Evolutionary conservation across 73 alveolate species (phyloP).

Genomic region (Tetrahymena elliotti): DNA sequence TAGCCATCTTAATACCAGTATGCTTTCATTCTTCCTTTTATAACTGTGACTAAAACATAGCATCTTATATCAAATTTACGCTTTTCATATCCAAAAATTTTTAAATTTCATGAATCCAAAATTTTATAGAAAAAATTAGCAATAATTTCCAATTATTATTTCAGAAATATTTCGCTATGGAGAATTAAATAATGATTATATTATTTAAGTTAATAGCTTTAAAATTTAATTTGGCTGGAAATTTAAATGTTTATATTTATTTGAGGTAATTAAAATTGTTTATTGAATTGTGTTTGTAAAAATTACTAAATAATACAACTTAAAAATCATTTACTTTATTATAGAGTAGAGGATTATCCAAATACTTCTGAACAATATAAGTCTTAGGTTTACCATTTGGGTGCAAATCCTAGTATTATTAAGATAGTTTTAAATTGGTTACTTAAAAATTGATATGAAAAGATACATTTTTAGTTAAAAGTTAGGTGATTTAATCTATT

Average conservation of each 20-base stretch:
- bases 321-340: not conserved
- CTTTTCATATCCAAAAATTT: not conserved
- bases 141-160: too few relatives aligned
- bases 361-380: conserved; percentile 58
- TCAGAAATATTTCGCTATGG: too few relatives aligned
- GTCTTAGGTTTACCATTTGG: conserved; percentile 25
- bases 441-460: too few relatives aligned
- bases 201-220: too few relatives aligned
- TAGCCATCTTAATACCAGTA: conserved; percentile 83
- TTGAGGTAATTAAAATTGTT: too few relatives aligned
- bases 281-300: too few relatives aligned
- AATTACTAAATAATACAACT: too few relatives aligned
- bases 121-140: too few relatives aligned
- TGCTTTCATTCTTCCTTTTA: conserved; percentile 62
- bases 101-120: not conserved
- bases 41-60: conserved; percentile 56
- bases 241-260: too few relatives aligned
- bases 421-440: too few relatives aligned
- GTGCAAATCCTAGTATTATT: not conserved
- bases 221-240: too few relatives aligned
- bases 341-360: conserved; percentile 69
- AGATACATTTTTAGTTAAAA: not conserved
- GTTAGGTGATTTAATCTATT: conserved; percentile 1
- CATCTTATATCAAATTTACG: conserved; percentile 83
- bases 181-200: too few relatives aligned